phyloP scores from a whole-genome alignment of 495 filamentous ascomycete species.

The Aspergillus sparsus region DNA sequence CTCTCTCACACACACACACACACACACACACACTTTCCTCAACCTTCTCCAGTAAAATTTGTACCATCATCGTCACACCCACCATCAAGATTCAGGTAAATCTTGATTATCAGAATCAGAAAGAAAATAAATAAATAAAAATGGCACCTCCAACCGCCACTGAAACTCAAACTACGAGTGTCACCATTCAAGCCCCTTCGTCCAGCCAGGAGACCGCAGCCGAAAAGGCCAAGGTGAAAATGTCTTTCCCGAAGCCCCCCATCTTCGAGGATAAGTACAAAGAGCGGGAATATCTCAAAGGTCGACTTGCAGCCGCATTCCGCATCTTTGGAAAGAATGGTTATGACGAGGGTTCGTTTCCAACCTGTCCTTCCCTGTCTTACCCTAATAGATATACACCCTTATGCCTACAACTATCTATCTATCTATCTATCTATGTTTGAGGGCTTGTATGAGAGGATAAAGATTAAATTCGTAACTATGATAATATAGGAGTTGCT shows the following conservation, averaged over 20 bases:
- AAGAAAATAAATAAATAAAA: background rate
- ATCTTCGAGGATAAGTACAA: conserved; percentile 61
- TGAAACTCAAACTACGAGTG: conserved; percentile 27
- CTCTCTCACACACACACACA: too few species aligned
- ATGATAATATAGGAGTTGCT: conserved; percentile 44
- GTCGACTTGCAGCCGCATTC: conserved; percentile 65
- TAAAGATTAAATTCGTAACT: background rate
- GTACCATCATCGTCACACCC: too few species aligned
- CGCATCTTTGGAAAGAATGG: conserved; percentile 69
- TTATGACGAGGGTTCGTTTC: conserved; percentile 56
- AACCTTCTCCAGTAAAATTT: too few species aligned
- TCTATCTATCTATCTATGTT: too few species aligned
- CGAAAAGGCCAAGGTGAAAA: conserved; percentile 45
- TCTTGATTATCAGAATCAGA: too few species aligned
- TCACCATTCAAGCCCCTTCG: conserved; percentile 25
- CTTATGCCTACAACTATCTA: too few species aligned
- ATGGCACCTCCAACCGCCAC: conserved; percentile 39
- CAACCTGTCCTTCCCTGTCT: background rate
- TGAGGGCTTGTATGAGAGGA: background rate
- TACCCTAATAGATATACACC: too few species aligned
- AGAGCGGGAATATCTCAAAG: conserved; percentile 67
- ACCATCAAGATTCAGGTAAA: too few species aligned
- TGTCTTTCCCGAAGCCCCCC: conserved; percentile 52
- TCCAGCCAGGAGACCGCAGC: conserved; percentile 32
- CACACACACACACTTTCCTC: too few species aligned